phyloP scores from a whole-genome alignment of 306 rosid species.

The Rosa lucieae region DNA sequence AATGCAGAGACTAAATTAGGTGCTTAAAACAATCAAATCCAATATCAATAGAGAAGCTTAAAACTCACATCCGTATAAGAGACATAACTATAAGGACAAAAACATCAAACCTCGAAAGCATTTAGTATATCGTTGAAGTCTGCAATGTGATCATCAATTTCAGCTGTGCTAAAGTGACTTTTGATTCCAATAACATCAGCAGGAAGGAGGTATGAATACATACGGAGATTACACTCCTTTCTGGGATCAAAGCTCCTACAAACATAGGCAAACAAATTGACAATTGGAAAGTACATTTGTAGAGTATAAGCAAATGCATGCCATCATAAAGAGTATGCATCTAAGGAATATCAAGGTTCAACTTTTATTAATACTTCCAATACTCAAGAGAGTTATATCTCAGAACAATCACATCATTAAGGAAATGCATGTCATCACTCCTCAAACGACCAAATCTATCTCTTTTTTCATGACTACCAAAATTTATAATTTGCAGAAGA shows the following conservation, averaged over 20 bases:
- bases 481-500: background rate
- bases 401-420: background rate
- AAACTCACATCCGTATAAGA: background rate
- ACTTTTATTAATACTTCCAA: background rate
- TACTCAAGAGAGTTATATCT: background rate
- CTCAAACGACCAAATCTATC: background rate
- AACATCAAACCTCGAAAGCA: slow-evolving; percentile 61
- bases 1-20: background rate
- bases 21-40: background rate
- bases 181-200: slow-evolving; percentile 78
- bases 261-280: slow-evolving; percentile 15
- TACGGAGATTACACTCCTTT: slow-evolving; percentile 73
- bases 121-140: slow-evolving; percentile 74
- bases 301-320: background rate
- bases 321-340: background rate
- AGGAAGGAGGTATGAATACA: slow-evolving; percentile 81
- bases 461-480: background rate
- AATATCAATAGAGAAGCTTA: background rate
- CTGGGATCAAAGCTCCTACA: slow-evolving; percentile 88
- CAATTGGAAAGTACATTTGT: background rate
- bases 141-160: slow-evolving; percentile 63
- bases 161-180: slow-evolving; percentile 46
- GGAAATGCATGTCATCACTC: slow-evolving; percentile 1
- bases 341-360: background rate
- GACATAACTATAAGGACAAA: background rate